Evolutionary conservation across 1,284 basidiomycete genomes (phyloP).

Genomic region (Vanrija humicola): DNA sequence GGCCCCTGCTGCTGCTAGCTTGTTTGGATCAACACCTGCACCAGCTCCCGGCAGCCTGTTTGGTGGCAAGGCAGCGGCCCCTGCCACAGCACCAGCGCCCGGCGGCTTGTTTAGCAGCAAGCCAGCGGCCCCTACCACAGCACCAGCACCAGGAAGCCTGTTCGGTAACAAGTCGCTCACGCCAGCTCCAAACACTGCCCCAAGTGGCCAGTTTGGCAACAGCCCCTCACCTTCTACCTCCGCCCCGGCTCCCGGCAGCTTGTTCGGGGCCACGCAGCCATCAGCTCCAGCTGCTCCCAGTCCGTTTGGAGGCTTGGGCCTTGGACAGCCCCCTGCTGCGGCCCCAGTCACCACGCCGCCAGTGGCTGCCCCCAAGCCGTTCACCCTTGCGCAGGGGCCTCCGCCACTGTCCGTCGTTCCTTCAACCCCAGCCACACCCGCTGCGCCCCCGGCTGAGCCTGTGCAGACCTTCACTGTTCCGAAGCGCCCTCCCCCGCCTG

Average conservation of each 20-base stretch:
- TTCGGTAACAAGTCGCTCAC: background rate
- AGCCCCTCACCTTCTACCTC: background rate
- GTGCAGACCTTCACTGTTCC: slow-evolving; percentile 16
- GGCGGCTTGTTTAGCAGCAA: background rate
- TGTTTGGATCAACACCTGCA: background rate
- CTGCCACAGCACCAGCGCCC: background rate
- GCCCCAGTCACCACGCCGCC: slow-evolving; percentile 12
- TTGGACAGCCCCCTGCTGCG: background rate
- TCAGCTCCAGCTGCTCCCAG: background rate
- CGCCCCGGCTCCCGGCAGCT: background rate
- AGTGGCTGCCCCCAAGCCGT: background rate
- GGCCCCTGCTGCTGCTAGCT: slow-evolving; percentile 3
- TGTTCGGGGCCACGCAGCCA: background rate
- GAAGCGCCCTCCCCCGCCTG: slow-evolving; percentile 31
- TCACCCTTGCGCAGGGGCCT: slow-evolving; percentile 7
- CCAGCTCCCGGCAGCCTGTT: background rate
- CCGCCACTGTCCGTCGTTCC: background rate
- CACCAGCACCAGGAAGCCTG: background rate
- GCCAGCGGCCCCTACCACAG: background rate
- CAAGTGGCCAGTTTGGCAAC: background rate
- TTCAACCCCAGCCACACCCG: slow-evolving; percentile 18
- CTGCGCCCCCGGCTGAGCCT: slow-evolving; percentile 6
- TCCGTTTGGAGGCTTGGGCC: background rate
- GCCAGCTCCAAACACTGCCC: background rate
- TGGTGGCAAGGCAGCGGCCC: too few species aligned